These are phyloP conservation scores for Penstemon barbatus DNA, from an alignment of 257 asterid genomes.

Conservation along the genomic window DNA sequence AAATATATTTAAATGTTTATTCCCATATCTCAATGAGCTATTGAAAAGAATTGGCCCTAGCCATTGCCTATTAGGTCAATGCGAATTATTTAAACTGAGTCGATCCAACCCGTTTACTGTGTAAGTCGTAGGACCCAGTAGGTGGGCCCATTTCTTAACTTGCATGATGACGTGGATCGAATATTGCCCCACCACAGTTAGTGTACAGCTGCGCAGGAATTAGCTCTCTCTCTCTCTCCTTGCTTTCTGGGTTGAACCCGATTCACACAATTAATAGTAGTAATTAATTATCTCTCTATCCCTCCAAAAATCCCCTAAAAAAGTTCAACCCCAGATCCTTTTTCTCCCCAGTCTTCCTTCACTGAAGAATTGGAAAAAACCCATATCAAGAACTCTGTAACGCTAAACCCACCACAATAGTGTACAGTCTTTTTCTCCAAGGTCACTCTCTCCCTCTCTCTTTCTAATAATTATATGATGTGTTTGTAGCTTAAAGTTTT, in stretches of 20 bases:
- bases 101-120: no score
- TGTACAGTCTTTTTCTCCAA: constrained; percentile 15
- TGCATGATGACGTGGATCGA: no score
- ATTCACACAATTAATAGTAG: constrained; percentile 43
- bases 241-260: constrained; percentile 43
- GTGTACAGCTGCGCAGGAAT: constrained; percentile 46
- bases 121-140: no score
- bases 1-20: no score
- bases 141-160: no score
- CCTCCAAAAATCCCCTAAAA: constrained; percentile 33
- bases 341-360: constrained; percentile 27
- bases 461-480: constrained; percentile 15
- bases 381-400: constrained; percentile 26
- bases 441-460: constrained; percentile 30
- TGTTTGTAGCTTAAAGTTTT: constrained; percentile 27
- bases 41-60: no score
- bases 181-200: background rate
- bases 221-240: constrained; percentile 34
- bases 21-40: no score
- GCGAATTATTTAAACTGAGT: no score
- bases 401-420: constrained; percentile 8
- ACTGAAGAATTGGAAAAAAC: background rate
- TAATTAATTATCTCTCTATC: constrained; percentile 29
- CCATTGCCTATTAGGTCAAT: no score
- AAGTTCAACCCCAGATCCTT: constrained; percentile 35